Conservation (phyloP, 2,329 filamentous ascomycete genomes). For the Cucurbitaria berberidis region DNA sequence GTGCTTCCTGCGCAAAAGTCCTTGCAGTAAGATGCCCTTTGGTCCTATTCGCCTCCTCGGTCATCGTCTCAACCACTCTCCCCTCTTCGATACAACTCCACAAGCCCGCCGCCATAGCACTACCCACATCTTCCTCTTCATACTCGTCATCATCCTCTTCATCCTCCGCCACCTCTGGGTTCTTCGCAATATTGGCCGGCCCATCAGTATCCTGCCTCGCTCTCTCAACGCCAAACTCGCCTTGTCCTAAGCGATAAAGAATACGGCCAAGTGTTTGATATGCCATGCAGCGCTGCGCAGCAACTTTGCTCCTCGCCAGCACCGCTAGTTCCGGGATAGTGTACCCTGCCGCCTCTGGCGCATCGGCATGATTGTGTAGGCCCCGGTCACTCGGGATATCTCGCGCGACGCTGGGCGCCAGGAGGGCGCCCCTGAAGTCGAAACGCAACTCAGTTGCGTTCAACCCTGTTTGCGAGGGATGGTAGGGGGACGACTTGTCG, state of each 20-base stretch:
- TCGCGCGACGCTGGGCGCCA: slow-evolving; percentile 77
- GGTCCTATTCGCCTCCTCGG: slow-evolving; percentile 72
- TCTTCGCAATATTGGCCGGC: slow-evolving; percentile 52
- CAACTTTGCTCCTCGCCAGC: slow-evolving; percentile 79
- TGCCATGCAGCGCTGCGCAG: slow-evolving; percentile 87
- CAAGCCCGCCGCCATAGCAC: slow-evolving; percentile 71
- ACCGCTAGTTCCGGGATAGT: slow-evolving; percentile 85
- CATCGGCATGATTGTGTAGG: slow-evolving; percentile 90
- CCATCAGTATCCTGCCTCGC: slow-evolving; percentile 50
- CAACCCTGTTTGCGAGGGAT: slow-evolving; percentile 75
- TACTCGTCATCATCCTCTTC: slow-evolving; percentile 37
- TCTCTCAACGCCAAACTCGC: slow-evolving; percentile 67
- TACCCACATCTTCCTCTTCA: slow-evolving; percentile 48
- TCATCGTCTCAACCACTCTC: slow-evolving; percentile 75
- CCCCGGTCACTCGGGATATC: slow-evolving; percentile 78
- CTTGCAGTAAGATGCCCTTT: slow-evolving; percentile 78
- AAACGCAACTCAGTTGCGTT: slow-evolving; percentile 82
- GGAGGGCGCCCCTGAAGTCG: slow-evolving; percentile 79
- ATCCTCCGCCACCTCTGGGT: slow-evolving; percentile 43
- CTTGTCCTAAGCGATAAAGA: slow-evolving; percentile 79
- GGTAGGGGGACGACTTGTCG: slow-evolving; percentile 76
- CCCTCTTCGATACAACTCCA: slow-evolving; percentile 82
- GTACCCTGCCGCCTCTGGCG: slow-evolving; percentile 92
- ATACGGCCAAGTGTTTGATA: slow-evolving; percentile 90
- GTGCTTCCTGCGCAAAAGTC: slow-evolving; percentile 84